Evolutionary conservation across 139 green algal genomes (phyloP), one percentile per base, ranked within the genome.

Genomic region (Coelastrella sp.): DNA sequence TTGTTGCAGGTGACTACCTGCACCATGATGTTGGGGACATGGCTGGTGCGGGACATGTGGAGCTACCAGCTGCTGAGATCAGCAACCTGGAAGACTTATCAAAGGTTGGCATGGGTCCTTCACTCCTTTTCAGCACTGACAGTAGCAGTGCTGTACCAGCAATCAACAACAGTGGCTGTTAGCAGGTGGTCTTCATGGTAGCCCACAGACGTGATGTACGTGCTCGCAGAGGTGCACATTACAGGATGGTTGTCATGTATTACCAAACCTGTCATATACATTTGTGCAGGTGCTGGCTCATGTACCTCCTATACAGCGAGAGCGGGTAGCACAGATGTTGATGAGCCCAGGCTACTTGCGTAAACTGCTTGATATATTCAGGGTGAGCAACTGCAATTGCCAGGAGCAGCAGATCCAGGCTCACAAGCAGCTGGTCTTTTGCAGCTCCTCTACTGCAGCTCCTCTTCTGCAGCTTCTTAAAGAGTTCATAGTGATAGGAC

Each of bases 321-420:
- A 99, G 15, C 88, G 93, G 7, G 78, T 98, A 24, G 95, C 95
- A 57, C 81, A 90, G 14, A 92, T 97, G 90, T 91, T 99, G 59
- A 79, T 95, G 61, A 84, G 90, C 24, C 87, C 90, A 8, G 87
- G 79, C 4, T 98, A 97, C 81, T 87, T 99, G 60, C 72, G 87
- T 10, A 91, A 92, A 57, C 91, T 99, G 79, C 90, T 99, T 57
- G 95, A 99, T 66, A 70, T 99, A 11, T 99, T 99, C 92, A 92
- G 92, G 90, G 95, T 97, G 74, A 24, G 92, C 66, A 63, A 49
- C 1, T 49, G 35, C 35, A 49, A 49, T 49, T 49, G 35, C 35
- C 35, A 49, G 74, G 20, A n/a, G 74, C 74, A 81, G 74, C 74
- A 72, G 15, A 14, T 17, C 12, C 63, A 72, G 63, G 12, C 12